Conservation (phyloP, 805 yeast species). For the Pichia sporocuriosa region DNA sequence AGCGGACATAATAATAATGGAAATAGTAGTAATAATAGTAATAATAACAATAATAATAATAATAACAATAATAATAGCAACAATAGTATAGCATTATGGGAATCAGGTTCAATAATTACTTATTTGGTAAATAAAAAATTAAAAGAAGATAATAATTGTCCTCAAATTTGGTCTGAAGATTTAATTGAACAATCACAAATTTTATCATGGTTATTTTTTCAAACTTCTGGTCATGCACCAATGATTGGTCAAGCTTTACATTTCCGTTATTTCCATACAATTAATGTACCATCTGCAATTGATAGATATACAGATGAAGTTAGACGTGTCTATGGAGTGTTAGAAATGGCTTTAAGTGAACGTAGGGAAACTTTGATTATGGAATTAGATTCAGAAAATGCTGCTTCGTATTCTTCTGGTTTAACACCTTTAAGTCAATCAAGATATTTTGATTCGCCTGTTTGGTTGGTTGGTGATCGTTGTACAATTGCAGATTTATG, state of each 20-base stretch:
- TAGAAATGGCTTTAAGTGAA: slow-evolving; percentile 93
- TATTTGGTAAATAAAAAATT: slow-evolving; percentile 68
- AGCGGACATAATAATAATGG: too few relatives aligned
- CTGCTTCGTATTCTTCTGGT: slow-evolving; percentile 81
- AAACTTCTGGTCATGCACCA: slow-evolving; percentile 97
- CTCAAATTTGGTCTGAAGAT: slow-evolving; percentile 71
- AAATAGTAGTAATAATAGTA: too few relatives aligned
- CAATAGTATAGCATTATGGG: slow-evolving; percentile 84
- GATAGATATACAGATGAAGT: slow-evolving; percentile 91
- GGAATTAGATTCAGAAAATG: slow-evolving; percentile 84
- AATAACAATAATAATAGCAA: slow-evolving; percentile 43
- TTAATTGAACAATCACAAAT: slow-evolving; percentile 77
- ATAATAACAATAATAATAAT: too few relatives aligned
- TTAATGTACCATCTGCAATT: slow-evolving; percentile 79
- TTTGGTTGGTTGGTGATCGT: slow-evolving; percentile 88
- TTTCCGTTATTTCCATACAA: slow-evolving; percentile 84
- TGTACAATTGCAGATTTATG: slow-evolving; percentile 84
- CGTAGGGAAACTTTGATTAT: slow-evolving; percentile 82
- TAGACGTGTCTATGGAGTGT: slow-evolving; percentile 84
- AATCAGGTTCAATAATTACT: slow-evolving; percentile 84
- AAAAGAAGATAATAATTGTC: slow-evolving; percentile 58
- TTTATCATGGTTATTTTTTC: slow-evolving; percentile 86
- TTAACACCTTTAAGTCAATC: slow-evolving; percentile 81
- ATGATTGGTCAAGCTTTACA: slow-evolving; percentile 97
- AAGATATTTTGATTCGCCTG: slow-evolving; percentile 84